Evolutionary conservation across 129 eudicot genomes (phyloP), one percentile per base, ranked within the genome.

Genomic region (Scalesia atractyloides): DNA sequence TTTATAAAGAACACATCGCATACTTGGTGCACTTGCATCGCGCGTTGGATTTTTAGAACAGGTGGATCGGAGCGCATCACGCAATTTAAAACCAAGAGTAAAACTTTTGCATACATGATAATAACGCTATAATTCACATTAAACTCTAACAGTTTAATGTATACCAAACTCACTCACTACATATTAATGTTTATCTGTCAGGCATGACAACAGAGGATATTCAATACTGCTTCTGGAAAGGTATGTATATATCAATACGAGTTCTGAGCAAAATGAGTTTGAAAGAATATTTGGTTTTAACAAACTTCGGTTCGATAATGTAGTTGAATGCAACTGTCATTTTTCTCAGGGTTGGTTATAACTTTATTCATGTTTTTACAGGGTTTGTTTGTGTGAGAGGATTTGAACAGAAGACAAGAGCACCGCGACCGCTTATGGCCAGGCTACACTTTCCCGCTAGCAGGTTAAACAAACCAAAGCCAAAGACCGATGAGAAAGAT

Each of bases 181-280:
- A 46, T 5, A 10, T 11, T n/a, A 49, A 36, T 24, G 16, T 70
- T 44, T 83, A 47, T 84, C 41, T 64, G 37, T 41, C 72, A 91
- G 97, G 97, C 68, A 66, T 91, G 49, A 33, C 89, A 44, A 86
- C 95, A 11, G 86, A 86, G 75, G 89, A 82, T 52, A 91, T 91
- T 66, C 97, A 91, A 64, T 88, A 75, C 74, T 91, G 97, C 92
- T 91, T 91, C 80, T 91, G 97, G 97, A 82, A 83, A 88, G 97
- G 97, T 91, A 83, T 67, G 84, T 67, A 47, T 22, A 69, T 53
- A 43, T 60, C 71, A 46, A 30, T 30, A 30, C 34, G 4, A 30
- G 34, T 30, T 30, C 5, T 30, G 3, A 26, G 33, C 33, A 26
- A 26, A 26, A 26, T 26, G 33, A 26, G 1, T 7, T 54, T 54